Conservation (phyloP, 176 grass and related monocot genomes). For the Oryza coarctata region DNA sequence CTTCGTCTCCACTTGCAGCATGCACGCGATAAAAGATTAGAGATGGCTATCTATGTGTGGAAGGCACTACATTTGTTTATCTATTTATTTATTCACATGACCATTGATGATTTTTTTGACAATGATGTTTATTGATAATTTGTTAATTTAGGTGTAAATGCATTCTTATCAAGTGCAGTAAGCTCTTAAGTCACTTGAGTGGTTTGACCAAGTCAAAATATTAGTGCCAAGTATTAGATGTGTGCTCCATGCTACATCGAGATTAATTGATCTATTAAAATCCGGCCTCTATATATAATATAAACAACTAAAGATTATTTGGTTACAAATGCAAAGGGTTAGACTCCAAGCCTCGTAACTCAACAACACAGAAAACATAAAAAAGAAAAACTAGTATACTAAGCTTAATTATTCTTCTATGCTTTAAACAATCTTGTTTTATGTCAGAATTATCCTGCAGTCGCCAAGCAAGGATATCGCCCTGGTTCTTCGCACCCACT, state of each 20-base stretch:
- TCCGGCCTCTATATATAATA: too few relatives aligned
- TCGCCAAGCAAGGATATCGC: too few relatives aligned
- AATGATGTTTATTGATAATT: not conserved
- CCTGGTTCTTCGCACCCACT: too few relatives aligned
- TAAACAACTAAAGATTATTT: too few relatives aligned
- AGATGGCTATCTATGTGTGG: not conserved
- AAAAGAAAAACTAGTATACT: too few relatives aligned
- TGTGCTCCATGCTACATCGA: not conserved
- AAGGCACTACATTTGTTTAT: not conserved
- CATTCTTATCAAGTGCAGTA: not conserved
- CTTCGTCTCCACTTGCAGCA: constrained; percentile 36
- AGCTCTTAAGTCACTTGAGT: not conserved
- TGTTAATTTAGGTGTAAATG: constrained; percentile 8
- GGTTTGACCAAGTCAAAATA: not conserved
- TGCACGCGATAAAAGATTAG: not conserved
- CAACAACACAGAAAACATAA: too few relatives aligned
- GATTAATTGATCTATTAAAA: not conserved
- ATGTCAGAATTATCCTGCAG: too few relatives aligned
- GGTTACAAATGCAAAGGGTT: too few relatives aligned
- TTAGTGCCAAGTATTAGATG: not conserved
- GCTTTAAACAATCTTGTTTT: too few relatives aligned
- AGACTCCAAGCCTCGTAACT: too few relatives aligned
- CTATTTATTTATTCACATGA: not conserved
- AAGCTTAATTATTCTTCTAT: too few relatives aligned
- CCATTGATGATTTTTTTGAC: not conserved